Evolutionary conservation across 1,284 basidiomycete genomes (phyloP), one percentile per base, ranked within the genome.

Genomic region (Ustilago sp.): DNA sequence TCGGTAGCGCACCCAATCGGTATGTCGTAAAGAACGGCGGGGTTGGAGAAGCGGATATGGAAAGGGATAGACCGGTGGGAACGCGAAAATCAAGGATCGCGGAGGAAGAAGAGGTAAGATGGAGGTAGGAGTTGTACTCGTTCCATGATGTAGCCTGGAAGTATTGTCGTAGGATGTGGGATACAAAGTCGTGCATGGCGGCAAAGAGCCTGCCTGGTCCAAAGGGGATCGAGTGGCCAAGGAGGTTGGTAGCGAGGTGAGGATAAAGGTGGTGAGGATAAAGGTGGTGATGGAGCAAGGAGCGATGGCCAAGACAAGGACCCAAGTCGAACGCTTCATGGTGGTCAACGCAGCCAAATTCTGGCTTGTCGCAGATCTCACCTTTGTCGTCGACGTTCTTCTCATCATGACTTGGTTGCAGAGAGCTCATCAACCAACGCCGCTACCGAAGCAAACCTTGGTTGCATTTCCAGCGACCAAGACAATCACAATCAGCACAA

Each of bases 111-210:
- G 93, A 90, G 6, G 94, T 98, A 41, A 98, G 86, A 80, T 96
- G 94, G 6, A 93, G 91, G 84, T 95, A 98, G 8, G 95, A 89
- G 84, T 95, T 95, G 87, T 98, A 94, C 86, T 96, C 93, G 83
- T 95, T 95, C 95, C 95, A 98, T 72, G 93, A 93, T 48, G 94
- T 97, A 13, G 91, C 91, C 74, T 90, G 90, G 88, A 95, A 95
- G 87, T 97, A 98, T 85, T 90, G 92, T 74, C 92, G 91, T 51
- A 98, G 89, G 59, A 98, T 92, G 87, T 95, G 94, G 12, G 93
- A 82, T 28, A 80, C 77, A 54, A 85, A 83, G 72, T 86, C 84
- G 75, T 84, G 80, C 83, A 85, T 85, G 35, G 34, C 55, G 15
- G 2, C 19, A 17, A 41, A n/a, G 47, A 41, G 19, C 19, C 13